Evolutionary conservation across 108 stramenopile species (phyloP), one percentile per base, ranked within the genome.

Genomic region (Pseudonitzschia multistriata): DNA sequence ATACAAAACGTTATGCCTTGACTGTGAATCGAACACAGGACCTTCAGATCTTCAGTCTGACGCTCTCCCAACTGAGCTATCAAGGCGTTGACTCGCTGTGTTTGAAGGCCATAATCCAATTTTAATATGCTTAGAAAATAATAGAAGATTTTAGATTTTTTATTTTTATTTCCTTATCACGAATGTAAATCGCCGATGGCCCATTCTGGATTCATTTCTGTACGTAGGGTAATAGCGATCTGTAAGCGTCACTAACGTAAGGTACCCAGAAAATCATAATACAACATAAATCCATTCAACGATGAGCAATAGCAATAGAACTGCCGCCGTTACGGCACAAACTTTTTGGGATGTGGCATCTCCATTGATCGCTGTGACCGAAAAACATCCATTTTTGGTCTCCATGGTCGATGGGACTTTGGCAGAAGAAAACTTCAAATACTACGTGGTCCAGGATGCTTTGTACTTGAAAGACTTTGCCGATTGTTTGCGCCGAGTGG

Each of bases 371-470:
- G 56, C 70, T 10, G 79, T 74, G 0, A 91, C 90, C 3, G 90
- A 91, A 67, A 83, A 83, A 34, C 94, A 95, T 71, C 86, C 86
- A 14, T 95, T 95, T 60, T 78, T 95, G 21, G 81, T 91, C 0
- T 69, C 87, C 27, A 93, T 95, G 91, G 85, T 95, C 13, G 82
- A 91, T 34, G 88, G 89, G 4, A 85, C 79, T 25, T 68, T 92
- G 25, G 36, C 66, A 15, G 66, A 79, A 3, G 83, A 83, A 2
- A 89, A 74, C 42, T 95, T 95, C 66, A 59, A 70, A 47, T 90
- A 95, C 66, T 95, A 95, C 70, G 89, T 88, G 7, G 40, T 90
- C 25, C 91, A 92, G 74, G 94, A 91, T 72, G 82, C 88, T 3
- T 37, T 83, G 33, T 95, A 91, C 72, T 76, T 95, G 6, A 71